Conservation (phyloP, 208 protist genomes). For the Herpetomonas tarakana region DNA sequence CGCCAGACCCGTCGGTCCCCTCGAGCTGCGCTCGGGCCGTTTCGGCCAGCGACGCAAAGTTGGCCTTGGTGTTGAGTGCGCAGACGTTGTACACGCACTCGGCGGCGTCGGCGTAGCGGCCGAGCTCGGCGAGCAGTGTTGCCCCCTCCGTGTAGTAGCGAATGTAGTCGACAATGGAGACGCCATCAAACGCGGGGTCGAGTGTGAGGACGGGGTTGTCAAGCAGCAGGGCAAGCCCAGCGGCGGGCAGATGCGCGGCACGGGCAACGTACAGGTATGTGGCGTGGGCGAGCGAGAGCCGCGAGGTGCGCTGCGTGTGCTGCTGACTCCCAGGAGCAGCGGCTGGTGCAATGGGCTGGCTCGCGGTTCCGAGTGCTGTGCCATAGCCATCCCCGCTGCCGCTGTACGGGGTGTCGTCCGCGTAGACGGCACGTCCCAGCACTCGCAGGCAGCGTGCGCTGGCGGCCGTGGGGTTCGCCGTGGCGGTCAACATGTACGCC, state of each 20-base stretch:
- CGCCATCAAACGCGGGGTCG: slow-evolving; percentile 28
- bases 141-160: slow-evolving; percentile 46
- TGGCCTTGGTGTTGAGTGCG: slow-evolving; percentile 2
- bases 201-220: slow-evolving; percentile 28
- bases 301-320: neutral
- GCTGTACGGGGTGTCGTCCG: neutral
- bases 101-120: slow-evolving; percentile 35
- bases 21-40: neutral
- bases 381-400: too few relatives aligned
- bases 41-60: neutral
- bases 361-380: too few relatives aligned
- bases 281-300: slow-evolving; percentile 38
- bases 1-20: neutral
- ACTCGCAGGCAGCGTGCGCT: neutral
- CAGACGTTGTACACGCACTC: slow-evolving; percentile 25
- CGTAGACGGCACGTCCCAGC: neutral
- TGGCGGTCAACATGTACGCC: neutral
- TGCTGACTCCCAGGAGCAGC: too few relatives aligned
- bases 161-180: slow-evolving; percentile 33
- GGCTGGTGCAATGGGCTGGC: too few relatives aligned
- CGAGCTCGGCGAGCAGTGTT: slow-evolving; percentile 24
- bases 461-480: neutral
- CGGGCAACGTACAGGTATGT: slow-evolving; percentile 27
- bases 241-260: slow-evolving; percentile 7
- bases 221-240: slow-evolving; percentile 36